These are phyloP conservation scores for Fusarium incarnatum DNA, from an alignment of 2,329 filamentous ascomycete species.

Conservation along the genomic window DNA sequence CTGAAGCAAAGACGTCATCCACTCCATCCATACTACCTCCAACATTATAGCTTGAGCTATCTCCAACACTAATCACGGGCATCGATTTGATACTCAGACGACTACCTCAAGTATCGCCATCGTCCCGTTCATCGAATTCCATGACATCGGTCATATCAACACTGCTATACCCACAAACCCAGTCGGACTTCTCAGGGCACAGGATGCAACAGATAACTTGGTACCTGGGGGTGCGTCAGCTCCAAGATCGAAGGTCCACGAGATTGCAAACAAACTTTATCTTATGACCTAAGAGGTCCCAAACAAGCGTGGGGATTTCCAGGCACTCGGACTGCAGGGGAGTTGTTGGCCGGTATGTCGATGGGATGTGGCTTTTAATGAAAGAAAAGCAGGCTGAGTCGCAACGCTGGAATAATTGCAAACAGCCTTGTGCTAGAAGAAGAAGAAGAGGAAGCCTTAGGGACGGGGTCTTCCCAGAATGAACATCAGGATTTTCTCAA, in stretches of 20 bases:
- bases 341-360: slow-evolving; percentile 17
- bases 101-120: background rate
- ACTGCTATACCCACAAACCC: background rate
- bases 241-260: background rate
- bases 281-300: slow-evolving; percentile 18
- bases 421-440: slow-evolving; percentile 7
- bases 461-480: background rate
- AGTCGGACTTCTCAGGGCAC: background rate
- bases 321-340: slow-evolving; percentile 17
- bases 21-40: background rate
- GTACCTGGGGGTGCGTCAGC: slow-evolving; percentile 20
- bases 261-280: slow-evolving; percentile 11
- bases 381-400: slow-evolving; percentile 7
- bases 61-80: background rate
- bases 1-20: background rate
- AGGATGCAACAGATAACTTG: slow-evolving; percentile 12
- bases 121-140: slow-evolving; percentile 25
- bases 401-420: slow-evolving; percentile 21
- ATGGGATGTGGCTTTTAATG: slow-evolving; percentile 1
- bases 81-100: background rate
- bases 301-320: slow-evolving; percentile 28
- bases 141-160: slow-evolving; percentile 22
- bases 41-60: background rate
- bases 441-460: background rate
- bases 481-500: background rate